Evolutionary conservation across 2,329 filamentous ascomycete species (phyloP).

Genomic region (Microascus cirrosus): DNA sequence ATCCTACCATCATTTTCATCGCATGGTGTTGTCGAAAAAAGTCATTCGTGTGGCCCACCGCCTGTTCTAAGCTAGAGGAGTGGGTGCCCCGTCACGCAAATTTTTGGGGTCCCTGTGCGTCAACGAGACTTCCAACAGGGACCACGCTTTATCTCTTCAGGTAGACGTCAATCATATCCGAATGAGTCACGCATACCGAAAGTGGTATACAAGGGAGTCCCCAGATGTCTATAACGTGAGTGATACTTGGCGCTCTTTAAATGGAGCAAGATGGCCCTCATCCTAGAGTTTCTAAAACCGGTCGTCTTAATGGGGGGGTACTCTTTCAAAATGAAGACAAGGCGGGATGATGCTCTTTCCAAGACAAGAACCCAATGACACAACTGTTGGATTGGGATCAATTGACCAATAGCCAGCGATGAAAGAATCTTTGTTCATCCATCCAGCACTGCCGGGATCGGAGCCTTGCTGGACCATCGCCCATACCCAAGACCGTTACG

Average conservation of each 20-base stretch:
- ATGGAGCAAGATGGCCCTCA: background rate
- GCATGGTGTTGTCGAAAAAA: background rate
- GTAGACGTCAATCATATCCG: background rate
- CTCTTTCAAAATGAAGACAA: background rate
- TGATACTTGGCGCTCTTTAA: background rate
- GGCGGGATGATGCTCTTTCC: background rate
- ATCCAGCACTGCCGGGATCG: background rate
- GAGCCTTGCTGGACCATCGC: background rate
- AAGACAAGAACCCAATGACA: background rate
- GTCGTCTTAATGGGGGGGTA: background rate
- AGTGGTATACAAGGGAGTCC: background rate
- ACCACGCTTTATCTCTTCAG: background rate
- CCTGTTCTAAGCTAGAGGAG: background rate
- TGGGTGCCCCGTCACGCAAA: background rate
- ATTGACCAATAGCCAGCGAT: background rate
- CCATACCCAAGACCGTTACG: background rate
- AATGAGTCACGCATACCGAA: background rate
- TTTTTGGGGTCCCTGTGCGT: background rate
- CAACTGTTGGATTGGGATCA: background rate
- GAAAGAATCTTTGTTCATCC: background rate
- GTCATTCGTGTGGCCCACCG: background rate
- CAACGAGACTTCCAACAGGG: background rate
- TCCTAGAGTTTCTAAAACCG: background rate
- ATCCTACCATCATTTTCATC: background rate
- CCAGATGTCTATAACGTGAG: background rate